Percentiles rank a stretch among this genome's conserved stretches.
These are phyloP conservation scores for Syzygium jambos DNA, from an alignment of 345 rosid species.

Conservation along the genomic window DNA sequence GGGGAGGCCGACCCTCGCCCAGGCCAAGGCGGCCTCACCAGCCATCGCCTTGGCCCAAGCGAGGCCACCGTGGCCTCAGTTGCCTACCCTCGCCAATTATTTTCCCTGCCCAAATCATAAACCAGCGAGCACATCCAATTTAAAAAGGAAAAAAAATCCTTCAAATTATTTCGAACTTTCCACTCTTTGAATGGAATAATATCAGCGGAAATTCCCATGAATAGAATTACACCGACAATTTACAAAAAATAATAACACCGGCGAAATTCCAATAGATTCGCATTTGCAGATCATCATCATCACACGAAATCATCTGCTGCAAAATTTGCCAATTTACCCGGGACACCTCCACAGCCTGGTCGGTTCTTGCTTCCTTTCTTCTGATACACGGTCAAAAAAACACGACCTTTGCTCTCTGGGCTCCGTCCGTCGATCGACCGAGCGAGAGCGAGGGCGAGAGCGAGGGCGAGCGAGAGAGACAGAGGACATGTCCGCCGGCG, in stretches of 20 bases:
- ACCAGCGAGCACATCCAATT: not conserved
- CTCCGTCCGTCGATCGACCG: not conserved
- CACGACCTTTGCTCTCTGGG: not conserved
- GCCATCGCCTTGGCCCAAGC: too few species aligned
- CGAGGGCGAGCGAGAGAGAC: not conserved
- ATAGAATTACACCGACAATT: not conserved
- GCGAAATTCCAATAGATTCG: not conserved
- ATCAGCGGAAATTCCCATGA: not conserved
- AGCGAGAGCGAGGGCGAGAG: not conserved
- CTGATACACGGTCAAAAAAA: not conserved
- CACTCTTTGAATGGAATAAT: not conserved
- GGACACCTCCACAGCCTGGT: not conserved
- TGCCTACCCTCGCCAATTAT: too few species aligned
- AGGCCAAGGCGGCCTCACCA: too few species aligned
- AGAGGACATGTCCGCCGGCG: constrained; percentile 58
- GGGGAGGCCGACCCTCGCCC: too few species aligned
- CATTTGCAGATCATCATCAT: not conserved
- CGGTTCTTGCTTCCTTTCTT: not conserved
- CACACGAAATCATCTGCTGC: not conserved
- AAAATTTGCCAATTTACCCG: not conserved
- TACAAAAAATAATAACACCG: not conserved
- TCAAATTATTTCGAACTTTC: not conserved
- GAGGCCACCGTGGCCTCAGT: too few species aligned
- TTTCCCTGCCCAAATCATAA: not conserved
- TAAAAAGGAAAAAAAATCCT: not conserved